phyloP scores from a whole-genome alignment of 2,329 filamentous ascomycete species.

The Colletotrichum caudatum region DNA sequence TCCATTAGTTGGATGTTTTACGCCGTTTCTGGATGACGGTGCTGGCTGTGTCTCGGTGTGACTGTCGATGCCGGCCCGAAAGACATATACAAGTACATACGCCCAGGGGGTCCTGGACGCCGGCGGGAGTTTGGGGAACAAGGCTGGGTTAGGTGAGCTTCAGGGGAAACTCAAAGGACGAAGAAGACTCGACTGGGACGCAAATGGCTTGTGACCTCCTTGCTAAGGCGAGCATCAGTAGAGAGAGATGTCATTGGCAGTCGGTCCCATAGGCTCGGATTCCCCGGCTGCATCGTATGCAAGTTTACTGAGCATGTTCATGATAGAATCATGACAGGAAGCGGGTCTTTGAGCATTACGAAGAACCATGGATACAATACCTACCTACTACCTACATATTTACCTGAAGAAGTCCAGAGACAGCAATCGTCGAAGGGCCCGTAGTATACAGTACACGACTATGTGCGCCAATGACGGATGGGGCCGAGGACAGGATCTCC shows the following conservation, averaged over 20 bases:
- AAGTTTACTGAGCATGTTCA: background rate
- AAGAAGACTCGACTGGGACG: background rate
- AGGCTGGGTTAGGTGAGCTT: background rate
- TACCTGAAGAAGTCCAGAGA: background rate
- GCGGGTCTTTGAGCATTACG: background rate
- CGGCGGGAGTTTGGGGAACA: background rate
- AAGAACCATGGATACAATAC: background rate
- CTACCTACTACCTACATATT: too few relatives aligned
- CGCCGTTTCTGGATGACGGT: background rate
- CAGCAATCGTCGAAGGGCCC: background rate
- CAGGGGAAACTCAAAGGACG: background rate
- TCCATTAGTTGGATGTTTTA: background rate
- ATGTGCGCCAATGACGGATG: background rate
- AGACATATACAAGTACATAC: background rate
- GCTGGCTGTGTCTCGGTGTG: background rate
- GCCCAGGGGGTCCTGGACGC: background rate
- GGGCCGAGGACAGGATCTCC: conserved; percentile 3
- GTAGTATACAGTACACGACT: background rate
- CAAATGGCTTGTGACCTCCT: background rate
- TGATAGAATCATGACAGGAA: background rate
- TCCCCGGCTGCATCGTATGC: background rate
- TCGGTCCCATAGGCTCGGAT: background rate
- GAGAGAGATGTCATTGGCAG: background rate
- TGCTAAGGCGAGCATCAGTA: background rate
- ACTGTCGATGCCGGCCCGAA: background rate